Base-by-base conservation (phyloP, 805 yeast species). In the Candida pseudoglaebosa region DNA sequence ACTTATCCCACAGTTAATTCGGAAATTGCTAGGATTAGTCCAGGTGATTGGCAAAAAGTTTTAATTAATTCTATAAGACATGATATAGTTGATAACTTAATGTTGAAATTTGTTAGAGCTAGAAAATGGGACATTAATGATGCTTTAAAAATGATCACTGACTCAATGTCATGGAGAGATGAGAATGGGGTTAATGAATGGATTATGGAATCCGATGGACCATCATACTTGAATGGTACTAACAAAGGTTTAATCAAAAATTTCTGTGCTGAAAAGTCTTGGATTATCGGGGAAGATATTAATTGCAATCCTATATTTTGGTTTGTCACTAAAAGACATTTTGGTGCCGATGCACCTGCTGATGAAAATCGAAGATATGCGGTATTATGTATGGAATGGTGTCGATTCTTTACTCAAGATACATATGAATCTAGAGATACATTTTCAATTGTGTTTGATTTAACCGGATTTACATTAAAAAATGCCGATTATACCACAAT, bases 401-500 rank as follows among this genome's bases (percentile, higher is more conserved):
- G 87, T n/a, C 73, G 96, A 47, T 62, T 90, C 45, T 73, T 82
- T 44, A 66, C 90, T 47, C 48, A 59, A 21, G 72, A 67, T 19
- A 57, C 58, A 14, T 75, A 68, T 45, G 93, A 83, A 45, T 84
- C 88, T 2, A 73, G 77, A 24, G 96, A 88, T 31, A 45, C 45
- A 13, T 45, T 49, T 33, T 80, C 93, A 2, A 78, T 91, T 38
- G 61, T 93, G 24, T 93, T 93, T 57, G 99, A 93, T 57, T 67
- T 93, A 54, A 70, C 84, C 7, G 95, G 83, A 4, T 93, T 93
- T 56, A 77, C 95, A 5, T 77, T 89, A 71, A 75, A 89, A 42
- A 93, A 91, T 59, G 93, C 95, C 85, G 99, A 93, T 65, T 88
- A 88, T 56, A 72, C 77, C 2, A 87, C 96, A 4, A 95, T 93